A percentile compares a stretch with the other conserved stretches of the same genome.
phyloP scores from a whole-genome alignment of 2,329 filamentous ascomycete genomes.

The Cladosporium colombiae region DNA sequence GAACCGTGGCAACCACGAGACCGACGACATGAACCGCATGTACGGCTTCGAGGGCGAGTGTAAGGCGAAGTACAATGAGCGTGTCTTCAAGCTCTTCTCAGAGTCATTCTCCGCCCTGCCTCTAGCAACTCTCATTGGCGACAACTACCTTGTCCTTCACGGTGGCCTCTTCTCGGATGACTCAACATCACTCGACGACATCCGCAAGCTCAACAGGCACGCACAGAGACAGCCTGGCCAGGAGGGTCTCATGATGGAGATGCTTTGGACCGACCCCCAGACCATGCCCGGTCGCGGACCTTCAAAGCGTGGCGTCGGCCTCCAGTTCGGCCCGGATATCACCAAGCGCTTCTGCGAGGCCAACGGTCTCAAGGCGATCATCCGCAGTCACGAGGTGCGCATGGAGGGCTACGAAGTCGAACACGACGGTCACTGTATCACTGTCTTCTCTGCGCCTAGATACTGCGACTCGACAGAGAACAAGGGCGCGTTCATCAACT shows the following conservation, averaged over 20 bases:
- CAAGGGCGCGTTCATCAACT: constrained; percentile 97
- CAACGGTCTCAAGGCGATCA: constrained; percentile 91
- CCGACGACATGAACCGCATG: constrained; percentile 97
- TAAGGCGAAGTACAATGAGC: constrained; percentile 96
- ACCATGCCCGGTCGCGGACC: constrained; percentile 81
- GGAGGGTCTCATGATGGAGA: constrained; percentile 98
- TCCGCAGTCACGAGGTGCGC: constrained; percentile 94
- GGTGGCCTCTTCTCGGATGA: constrained; percentile 96
- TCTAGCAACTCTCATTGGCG: constrained; percentile 85
- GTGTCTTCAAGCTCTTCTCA: constrained; percentile 94
- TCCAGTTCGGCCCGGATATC: constrained; percentile 95
- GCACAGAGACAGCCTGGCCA: constrained; percentile 91
- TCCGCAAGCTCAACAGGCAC: constrained; percentile 88
- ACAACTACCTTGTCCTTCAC: constrained; percentile 89
- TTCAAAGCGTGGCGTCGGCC: constrained; percentile 92
- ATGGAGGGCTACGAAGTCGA: constrained; percentile 99
- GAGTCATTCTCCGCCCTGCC: constrained; percentile 96
- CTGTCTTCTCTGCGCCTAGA: constrained; percentile 94
- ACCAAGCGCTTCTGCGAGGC: constrained; percentile 96
- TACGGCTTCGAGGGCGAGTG: constrained; percentile 99
- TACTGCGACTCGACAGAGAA: constrained; percentile 99
- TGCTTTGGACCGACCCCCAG: constrained; percentile 99
- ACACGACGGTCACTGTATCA: constrained; percentile 93
- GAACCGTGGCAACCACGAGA: constrained; percentile 96
- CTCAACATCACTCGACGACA: constrained; percentile 86